A percentile compares a stretch with the other conserved stretches of the same genome.
Conservation (phyloP, 1,284 basidiomycete species). For the Apiotrichum montevideense region DNA sequence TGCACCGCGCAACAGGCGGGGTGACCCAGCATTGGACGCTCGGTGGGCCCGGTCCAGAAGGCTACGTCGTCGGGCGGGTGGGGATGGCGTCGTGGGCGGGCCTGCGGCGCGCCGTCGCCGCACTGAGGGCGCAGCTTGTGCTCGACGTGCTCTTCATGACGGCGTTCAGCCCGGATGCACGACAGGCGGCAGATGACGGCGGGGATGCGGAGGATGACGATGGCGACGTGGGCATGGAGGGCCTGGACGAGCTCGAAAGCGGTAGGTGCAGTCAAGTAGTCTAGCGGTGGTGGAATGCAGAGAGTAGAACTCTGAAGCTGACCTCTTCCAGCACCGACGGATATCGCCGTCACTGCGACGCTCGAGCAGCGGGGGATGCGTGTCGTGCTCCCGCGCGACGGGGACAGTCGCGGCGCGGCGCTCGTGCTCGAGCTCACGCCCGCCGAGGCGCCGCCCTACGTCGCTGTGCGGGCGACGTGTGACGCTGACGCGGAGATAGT, state of each 20-base stretch:
- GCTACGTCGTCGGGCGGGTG: conserved; percentile 32
- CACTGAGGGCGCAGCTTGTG: conserved; percentile 25
- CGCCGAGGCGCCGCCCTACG: not conserved
- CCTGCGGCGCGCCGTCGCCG: conserved; percentile 14
- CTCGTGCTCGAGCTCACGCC: conserved; percentile 8
- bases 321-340: conserved; percentile 3
- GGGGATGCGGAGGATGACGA: conserved; percentile 6
- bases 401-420: not conserved
- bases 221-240: conserved; percentile 4
- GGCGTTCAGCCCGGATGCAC: conserved; percentile 4
- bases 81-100: conserved; percentile 15
- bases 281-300: no score
- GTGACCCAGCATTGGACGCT: conserved; percentile 33
- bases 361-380: conserved; percentile 7
- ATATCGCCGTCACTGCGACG: conserved; percentile 10
- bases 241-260: conserved; percentile 6
- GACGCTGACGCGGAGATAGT: not conserved
- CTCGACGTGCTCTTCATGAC: conserved; percentile 26
- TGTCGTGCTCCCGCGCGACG: not conserved
- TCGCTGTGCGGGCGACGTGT: not conserved
- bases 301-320: no score
- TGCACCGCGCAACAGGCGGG: conserved; percentile 6
- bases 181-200: not conserved
- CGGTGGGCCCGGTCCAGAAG: conserved; percentile 31
- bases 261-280: not conserved